A percentile compares a stretch with the other conserved stretches of the same genome.
These are phyloP conservation scores for Pythium folliculosum DNA, from an alignment of 352 stramenopile genomes.

Conservation along the genomic window DNA sequence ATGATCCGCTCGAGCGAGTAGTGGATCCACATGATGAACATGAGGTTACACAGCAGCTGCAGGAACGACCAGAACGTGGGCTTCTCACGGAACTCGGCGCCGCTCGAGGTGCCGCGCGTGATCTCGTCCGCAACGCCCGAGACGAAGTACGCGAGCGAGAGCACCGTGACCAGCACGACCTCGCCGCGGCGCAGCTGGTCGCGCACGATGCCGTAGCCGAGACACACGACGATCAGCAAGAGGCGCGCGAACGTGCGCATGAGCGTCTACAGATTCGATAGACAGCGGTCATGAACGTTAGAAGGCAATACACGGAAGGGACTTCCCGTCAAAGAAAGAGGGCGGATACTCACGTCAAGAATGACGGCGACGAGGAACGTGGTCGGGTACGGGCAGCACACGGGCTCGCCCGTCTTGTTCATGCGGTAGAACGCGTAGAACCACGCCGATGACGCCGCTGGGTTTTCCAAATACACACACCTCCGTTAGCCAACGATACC, in stretches of 20 bases:
- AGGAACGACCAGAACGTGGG: conserved; percentile 85
- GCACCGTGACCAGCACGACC: conserved; percentile 51
- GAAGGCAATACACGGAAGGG: background rate
- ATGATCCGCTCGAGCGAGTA: conserved; percentile 84
- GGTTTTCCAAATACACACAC: too few species aligned
- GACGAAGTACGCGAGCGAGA: conserved; percentile 77
- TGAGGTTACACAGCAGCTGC: conserved; percentile 85
- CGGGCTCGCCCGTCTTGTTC: conserved; percentile 87
- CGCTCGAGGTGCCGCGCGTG: conserved; percentile 76
- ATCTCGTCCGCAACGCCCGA: conserved; percentile 78
- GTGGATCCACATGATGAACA: conserved; percentile 93
- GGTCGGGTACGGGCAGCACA: conserved; percentile 89
- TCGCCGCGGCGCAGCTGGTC: conserved; percentile 54
- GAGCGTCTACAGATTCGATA: conserved; percentile 39
- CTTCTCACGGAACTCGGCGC: conserved; percentile 74
- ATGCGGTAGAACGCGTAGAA: conserved; percentile 86
- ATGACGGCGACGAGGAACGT: conserved; percentile 83
- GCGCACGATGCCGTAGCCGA: conserved; percentile 90
- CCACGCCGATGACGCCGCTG: conserved; percentile 59
- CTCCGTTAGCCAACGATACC: too few species aligned
- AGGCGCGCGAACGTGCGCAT: conserved; percentile 85
- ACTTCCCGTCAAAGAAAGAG: background rate
- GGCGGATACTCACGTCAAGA: conserved; percentile 61
- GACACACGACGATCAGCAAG: conserved; percentile 85
- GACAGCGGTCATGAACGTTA: background rate